Conservation (phyloP, 768 basidiomycete genomes). For the Tephrocybe rancida region DNA sequence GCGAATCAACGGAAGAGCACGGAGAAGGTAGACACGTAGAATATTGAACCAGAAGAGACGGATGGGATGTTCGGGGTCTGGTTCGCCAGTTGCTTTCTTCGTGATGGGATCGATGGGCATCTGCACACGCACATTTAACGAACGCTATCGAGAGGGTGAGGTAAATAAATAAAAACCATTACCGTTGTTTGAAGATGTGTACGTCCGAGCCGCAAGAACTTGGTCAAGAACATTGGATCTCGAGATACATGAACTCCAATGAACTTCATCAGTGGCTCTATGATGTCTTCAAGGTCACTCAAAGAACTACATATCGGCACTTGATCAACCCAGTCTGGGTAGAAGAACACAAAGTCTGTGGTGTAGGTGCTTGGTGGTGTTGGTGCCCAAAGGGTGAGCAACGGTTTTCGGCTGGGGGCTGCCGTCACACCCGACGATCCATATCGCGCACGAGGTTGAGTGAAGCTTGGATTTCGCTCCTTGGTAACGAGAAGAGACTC, state of each 20-base stretch:
- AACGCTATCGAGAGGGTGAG: not conserved
- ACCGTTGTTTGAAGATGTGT: constrained; percentile 60
- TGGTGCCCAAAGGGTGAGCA: constrained; percentile 79
- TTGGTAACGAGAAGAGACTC: constrained; percentile 52
- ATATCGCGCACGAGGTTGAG: constrained; percentile 65
- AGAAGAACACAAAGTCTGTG: constrained; percentile 90
- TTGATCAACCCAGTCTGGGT: constrained; percentile 76
- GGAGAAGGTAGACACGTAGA: constrained; percentile 79
- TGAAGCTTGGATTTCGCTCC: constrained; percentile 64
- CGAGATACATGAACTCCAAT: constrained; percentile 82
- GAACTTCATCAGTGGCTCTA: constrained; percentile 80
- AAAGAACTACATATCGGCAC: constrained; percentile 65
- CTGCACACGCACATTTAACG: constrained; percentile 32
- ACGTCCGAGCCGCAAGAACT: constrained; percentile 79
- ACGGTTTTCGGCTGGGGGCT: constrained; percentile 58
- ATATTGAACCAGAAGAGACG: constrained; percentile 86
- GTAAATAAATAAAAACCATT: constrained; percentile 3
- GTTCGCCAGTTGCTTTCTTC: constrained; percentile 57
- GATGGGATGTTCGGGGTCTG: constrained; percentile 59
- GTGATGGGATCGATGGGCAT: constrained; percentile 58
- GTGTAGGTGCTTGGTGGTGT: constrained; percentile 76
- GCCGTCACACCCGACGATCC: constrained; percentile 55
- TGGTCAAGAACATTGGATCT: constrained; percentile 75
- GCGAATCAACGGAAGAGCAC: constrained; percentile 82
- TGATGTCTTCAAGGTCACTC: constrained; percentile 73